Evolutionary conservation across 139 green algal genomes (phyloP).

Genomic region (Micromonas pusilla): DNA sequence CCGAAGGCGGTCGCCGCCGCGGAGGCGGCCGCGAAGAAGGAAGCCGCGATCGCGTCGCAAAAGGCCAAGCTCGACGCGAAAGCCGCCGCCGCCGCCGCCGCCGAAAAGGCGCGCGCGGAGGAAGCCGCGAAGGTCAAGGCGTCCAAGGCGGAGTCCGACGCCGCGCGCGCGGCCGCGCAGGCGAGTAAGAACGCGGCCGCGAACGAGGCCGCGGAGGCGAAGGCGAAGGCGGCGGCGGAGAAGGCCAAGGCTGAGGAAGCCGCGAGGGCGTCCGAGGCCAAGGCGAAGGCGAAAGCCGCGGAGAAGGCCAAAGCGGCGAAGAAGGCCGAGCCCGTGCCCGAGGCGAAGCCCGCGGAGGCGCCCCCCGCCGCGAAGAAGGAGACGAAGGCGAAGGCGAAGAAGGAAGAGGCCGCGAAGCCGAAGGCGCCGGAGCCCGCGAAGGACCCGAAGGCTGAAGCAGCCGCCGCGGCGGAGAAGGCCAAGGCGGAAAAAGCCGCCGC

Average conservation of each 20-base stretch:
- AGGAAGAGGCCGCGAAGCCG: not conserved
- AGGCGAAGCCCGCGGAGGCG: not conserved
- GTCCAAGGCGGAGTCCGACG: not conserved
- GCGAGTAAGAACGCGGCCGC: not conserved
- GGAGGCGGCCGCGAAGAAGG: not conserved
- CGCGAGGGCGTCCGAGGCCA: not conserved
- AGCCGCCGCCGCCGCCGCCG: not conserved
- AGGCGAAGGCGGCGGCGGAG: not conserved
- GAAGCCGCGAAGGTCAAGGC: constrained; percentile 11
- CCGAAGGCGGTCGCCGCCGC: not conserved
- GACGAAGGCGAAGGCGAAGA: not conserved
- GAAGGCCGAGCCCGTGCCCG: not conserved
- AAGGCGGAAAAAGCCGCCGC: not conserved
- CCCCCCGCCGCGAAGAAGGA: not conserved
- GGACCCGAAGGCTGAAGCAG: not conserved
- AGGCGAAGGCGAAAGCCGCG: not conserved
- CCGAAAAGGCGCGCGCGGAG: not conserved
- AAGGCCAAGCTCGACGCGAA: not conserved
- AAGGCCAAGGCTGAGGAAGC: not conserved
- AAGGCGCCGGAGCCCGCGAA: not conserved
- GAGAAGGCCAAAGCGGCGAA: not conserved
- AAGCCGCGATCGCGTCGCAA: not conserved
- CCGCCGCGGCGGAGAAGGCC: not conserved
- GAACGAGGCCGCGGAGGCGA: not conserved
- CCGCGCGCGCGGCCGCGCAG: not conserved